A percentile compares a stretch with the other conserved stretches of the same genome.
Evolutionary conservation across 2,329 filamentous ascomycete species (phyloP).

Genomic region (Macroventuria anomochaeta): DNA sequence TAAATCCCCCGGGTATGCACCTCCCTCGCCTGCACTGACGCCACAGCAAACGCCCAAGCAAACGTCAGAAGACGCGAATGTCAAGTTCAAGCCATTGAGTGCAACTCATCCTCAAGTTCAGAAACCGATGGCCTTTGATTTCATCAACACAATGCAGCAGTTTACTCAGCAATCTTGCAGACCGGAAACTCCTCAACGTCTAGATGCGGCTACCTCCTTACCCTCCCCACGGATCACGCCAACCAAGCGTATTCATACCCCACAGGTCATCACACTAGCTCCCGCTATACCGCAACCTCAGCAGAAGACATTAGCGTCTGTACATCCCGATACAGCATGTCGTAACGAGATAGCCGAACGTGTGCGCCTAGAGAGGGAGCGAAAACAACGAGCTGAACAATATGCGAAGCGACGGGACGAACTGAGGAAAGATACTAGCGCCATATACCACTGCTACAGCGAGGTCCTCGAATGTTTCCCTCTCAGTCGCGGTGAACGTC

Average conservation of each 20-base stretch:
- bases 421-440: constrained; percentile 11
- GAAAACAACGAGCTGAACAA: neutral
- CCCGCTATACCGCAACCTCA: neutral
- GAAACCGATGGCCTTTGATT: neutral
- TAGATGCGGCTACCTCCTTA: neutral
- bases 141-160: neutral
- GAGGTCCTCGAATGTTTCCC: constrained; percentile 14
- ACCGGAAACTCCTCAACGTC: neutral
- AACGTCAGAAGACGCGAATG: neutral
- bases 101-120: neutral
- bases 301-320: neutral
- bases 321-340: neutral
- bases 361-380: neutral
- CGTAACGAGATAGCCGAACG: neutral
- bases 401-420: neutral
- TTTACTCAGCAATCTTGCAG: neutral
- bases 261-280: neutral
- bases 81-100: neutral
- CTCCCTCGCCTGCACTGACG: neutral
- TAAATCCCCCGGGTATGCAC: neutral
- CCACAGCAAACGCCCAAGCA: neutral
- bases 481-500: neutral
- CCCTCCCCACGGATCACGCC: neutral
- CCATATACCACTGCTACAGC: constrained; percentile 16
- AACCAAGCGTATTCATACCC: no score